Base-by-base conservation (phyloP, 805 yeast genomes). In the Lipomyces yamanashiensis region DNA sequence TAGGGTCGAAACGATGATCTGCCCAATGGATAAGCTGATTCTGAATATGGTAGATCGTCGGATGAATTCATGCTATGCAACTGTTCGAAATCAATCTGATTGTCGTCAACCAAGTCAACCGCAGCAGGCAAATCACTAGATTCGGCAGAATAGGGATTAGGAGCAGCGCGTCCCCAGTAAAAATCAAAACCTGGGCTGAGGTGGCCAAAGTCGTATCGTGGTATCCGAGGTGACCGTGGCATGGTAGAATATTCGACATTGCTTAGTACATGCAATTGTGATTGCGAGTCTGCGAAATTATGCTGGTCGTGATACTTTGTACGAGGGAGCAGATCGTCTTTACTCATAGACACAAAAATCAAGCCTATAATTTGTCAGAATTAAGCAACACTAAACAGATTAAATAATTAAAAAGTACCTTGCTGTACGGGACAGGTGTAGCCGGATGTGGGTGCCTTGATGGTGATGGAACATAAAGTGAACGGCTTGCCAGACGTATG, bases 371-470 rank as follows among this genome's bases (percentile, higher is more conserved):
- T n/a, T 17, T 5, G 19, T 37, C n/a, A 36, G 19, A 10, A 15
- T 6, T 50, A 2, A 9, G 34, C 2, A 33, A 15, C 10, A 3
- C 19, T n/a, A 36, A 5, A 15, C 3, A 17, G 4, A 7, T 15
- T 3, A 48, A 23, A 49, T 28, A 21, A 39, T 12, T 39, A 3
- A 7, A 19, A 2, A 9, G 12, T 17, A 44, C 59, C 68, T 28
- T 63, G 67, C 34, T 63, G 67, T 2, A 67, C 70, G 13, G 70
- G 70, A 40, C 66, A 62, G 6, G 70, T 66, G 44, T 55, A 67
- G 1, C 68, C 67, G 1, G 58, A 41, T 1, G 67, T 44, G 13
- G 70, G 70, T 7, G 70, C 69, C 44, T 56, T 54, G 53, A 67
- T 58, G 2, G 65, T 67, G 52, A 67, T 60, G 12, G 70, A 67